Base-by-base conservation (phyloP, 1,139 yeast genomes). In the Saccharomyces hybrid region DNA sequence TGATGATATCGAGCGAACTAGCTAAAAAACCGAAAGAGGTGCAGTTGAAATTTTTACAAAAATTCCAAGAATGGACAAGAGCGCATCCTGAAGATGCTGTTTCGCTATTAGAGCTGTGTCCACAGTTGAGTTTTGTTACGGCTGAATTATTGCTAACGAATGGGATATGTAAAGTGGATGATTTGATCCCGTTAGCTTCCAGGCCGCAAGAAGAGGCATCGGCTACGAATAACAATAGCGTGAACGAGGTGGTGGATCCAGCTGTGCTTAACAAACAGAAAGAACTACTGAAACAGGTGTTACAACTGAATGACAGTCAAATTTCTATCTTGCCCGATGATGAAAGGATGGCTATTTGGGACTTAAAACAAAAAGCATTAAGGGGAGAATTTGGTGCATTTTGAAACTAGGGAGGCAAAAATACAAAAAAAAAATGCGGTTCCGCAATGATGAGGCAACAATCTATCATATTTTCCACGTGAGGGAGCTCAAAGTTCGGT, bases 81-180 rank as follows among this genome's bases (percentile, higher is more conserved):
- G 79, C 78, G 47, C 79, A 86, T 59, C 88, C 90, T 0, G 76
- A 77, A 11, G 76, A 86, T 57, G 86, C 88, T 71, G 80, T 78
- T 53, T 78, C 78, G 30, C 72, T 90, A 49, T 75, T 91, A 31
- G 80, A 79, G 47, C 81, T 83, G 57, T 84, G 86, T 59, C 95
- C 96, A 0, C 96, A 88, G 63, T 73, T 91, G 53, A 75, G 88
- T 1, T 89, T 86, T 66, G 95, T 96, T 0, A 74, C 90, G 38
- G 88, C 91, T 5, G 97, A 91, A 65, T 78, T 86, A 1, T 73
- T 88, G 54, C 71, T 90, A 56, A 72, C 86, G n/a, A 68, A 72
- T 50, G 66, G 72, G 2, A 64, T 67, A 34, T 64, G 68, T 7
- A 62, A 65, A 38, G 67, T 66, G 4, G 70, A 69, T 50, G 70